phyloP scores from a whole-genome alignment of 2,329 filamentous ascomycete species.

The Phialophora verrucosa region DNA sequence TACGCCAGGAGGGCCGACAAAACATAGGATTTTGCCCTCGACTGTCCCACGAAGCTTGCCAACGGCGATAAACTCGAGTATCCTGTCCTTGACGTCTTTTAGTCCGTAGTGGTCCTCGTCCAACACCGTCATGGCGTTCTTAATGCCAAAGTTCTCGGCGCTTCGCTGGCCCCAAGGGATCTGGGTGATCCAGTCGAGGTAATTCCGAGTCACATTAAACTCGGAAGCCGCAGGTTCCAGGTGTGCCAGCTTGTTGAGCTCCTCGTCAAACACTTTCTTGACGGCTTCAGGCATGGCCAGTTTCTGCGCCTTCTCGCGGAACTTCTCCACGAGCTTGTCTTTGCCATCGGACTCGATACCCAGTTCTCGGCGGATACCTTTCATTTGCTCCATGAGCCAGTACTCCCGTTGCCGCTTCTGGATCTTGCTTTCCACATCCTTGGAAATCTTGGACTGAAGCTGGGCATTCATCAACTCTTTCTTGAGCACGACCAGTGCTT shows the following conservation, averaged over 20 bases:
- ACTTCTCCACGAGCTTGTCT: slow-evolving; percentile 96
- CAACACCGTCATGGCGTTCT: slow-evolving; percentile 85
- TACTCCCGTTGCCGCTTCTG: slow-evolving; percentile 97
- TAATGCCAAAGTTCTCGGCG: slow-evolving; percentile 94
- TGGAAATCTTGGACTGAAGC: slow-evolving; percentile 94
- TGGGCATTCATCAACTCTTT: slow-evolving; percentile 99
- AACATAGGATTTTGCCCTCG: slow-evolving; percentile 97
- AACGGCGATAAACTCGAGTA: slow-evolving; percentile 96
- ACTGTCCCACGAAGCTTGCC: slow-evolving; percentile 96
- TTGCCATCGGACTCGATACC: slow-evolving; percentile 98
- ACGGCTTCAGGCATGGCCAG: slow-evolving; percentile 96
- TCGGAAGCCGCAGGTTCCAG: slow-evolving; percentile 95
- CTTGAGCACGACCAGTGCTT: slow-evolving; percentile 89
- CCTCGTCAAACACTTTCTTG: slow-evolving; percentile 97
- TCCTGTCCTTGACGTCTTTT: slow-evolving; percentile 98
- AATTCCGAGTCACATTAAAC: slow-evolving; percentile 98
- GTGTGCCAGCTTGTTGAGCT: slow-evolving; percentile 95
- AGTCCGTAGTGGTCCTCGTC: slow-evolving; percentile 97
- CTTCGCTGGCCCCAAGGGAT: slow-evolving; percentile 97
- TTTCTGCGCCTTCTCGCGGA: slow-evolving; percentile 92
- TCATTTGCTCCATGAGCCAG: slow-evolving; percentile 99
- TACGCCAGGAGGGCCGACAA: slow-evolving; percentile 95
- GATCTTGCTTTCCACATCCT: slow-evolving; percentile 97
- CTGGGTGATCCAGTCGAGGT: slow-evolving; percentile 97
- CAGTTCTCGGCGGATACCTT: slow-evolving; percentile 92